Evolutionary conservation across 2,329 filamentous ascomycete species (phyloP), one percentile per base, ranked within the genome.

Genomic region (Pochonia chlamydosporia): DNA sequence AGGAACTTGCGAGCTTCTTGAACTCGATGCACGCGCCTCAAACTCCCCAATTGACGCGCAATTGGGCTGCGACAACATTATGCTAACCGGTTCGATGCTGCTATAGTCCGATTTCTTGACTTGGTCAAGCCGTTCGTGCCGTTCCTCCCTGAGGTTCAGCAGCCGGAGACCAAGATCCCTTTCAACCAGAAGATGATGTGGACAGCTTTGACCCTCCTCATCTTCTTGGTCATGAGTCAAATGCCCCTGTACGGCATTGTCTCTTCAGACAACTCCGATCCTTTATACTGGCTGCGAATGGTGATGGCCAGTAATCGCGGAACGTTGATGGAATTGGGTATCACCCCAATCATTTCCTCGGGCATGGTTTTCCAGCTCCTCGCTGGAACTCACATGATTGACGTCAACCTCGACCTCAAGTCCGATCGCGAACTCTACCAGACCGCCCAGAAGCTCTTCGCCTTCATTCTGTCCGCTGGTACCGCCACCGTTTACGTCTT

Each of bases 301-400:
- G 96, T 99, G 84, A 84, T 97, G 82, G 93, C 93, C 66, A 96
- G 89, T 86, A 99, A 99, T 72, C 84, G 91, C 65, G 91, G 91
- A 71, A 96, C 91, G 23, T 70, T 96, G 69, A 96, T 96, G 91
- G 91, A 96, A 67, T 67, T 96, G 75, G 90, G 91, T 77, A 93
- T 97, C 62, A 96, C 93, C 21, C 95, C 95, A 62, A 99, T 99
- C 72, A 97, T 99, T 74, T 96, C 93, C 51, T 97, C 93, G 31
- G 93, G 93, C 73, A 99, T 99, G 93, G 90, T 99, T 64, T 99
- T 99, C 84, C 93, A 99, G 85, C 91, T 99, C 64, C 88, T 99
- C 57, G 93, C 93, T 65, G 93, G 93, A 67, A 99, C 93, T 70
- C 93, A 99, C 81, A 87, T 97, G 76, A 97, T 99, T 73, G 93